Base-by-base conservation (phyloP, 768 basidiomycete genomes). In the Boletus vinaceobasis region DNA sequence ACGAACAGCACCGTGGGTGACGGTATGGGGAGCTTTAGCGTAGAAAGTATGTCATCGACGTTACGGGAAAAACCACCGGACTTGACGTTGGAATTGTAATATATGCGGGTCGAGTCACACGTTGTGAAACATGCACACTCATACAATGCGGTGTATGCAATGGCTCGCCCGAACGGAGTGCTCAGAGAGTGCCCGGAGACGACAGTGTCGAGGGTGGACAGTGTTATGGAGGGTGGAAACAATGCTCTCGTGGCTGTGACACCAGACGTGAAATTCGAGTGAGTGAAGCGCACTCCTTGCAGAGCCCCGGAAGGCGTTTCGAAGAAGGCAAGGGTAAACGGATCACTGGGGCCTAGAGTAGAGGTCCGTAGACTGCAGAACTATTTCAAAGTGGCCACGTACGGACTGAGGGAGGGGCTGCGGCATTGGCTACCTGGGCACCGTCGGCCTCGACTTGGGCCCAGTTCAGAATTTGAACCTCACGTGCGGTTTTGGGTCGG, bases 211-310 rank as follows among this genome's bases (percentile, higher is more conserved):
- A 87, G 69, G 7, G 85, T 73, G 5, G 87, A 82, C 39, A 93
- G 61, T 13, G 82, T 75, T 62, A 84, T 83, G 23, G 88, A 81
- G 10, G 84, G 74, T 3, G 94, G 93, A 60, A 96, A 82, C 21
- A 94, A 67, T 5, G 85, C 81, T 35, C 88, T 85, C 23, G 84
- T 75, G 4, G 88, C 88, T 0, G 91, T 84, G n/a, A 94, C 87
- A 33, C 91, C 94, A 4, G 94, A 90, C 3, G 92, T 95, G 54
- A 96, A 66, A 59, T 93, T 93, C 68, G 88, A 80, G 67, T 93
- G 90, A 0, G 90, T 90, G 32, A 94, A 72, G 55, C 85, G 84
- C 8, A 79, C 80, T 23, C 80, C 86, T 52, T 79, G 80, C 8
- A 87, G 66, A 37, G 77, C 74, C 33, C 86, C 81, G 19, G 76